Conservation (phyloP, 495 filamentous ascomycete genomes). For the Tetracladium setigerum region DNA sequence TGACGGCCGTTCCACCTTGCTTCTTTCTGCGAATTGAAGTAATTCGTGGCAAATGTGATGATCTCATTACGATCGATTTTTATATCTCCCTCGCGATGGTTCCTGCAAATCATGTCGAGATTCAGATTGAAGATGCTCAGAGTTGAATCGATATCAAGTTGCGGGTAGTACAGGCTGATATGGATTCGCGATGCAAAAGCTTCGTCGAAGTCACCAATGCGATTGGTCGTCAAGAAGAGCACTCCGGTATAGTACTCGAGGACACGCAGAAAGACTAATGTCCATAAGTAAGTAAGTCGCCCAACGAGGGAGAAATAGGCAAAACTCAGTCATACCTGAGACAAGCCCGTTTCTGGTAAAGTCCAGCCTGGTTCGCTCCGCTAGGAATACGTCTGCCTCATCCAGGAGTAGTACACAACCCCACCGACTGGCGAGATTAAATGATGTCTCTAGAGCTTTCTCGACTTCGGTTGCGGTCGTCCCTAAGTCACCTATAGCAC, state of each 20-base stretch:
- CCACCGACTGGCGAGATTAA: constrained; percentile 37
- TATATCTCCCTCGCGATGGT: too few relatives aligned
- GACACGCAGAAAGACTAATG: constrained; percentile 22
- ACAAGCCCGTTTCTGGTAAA: constrained; percentile 61
- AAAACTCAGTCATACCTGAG: constrained; percentile 55
- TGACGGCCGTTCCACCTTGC: constrained; percentile 37
- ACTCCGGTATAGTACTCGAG: constrained; percentile 31
- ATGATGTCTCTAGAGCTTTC: constrained; percentile 30
- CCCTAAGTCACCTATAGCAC: constrained; percentile 34
- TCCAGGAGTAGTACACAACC: constrained; percentile 45
- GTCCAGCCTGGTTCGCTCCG: constrained; percentile 28
- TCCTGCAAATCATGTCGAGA: background rate
- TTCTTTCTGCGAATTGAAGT: constrained; percentile 2
- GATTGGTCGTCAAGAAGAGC: constrained; percentile 45
- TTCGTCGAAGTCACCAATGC: constrained; percentile 34
- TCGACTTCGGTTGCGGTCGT: constrained; percentile 30
- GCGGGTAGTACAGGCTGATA: constrained; percentile 31
- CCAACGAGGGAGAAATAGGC: background rate
- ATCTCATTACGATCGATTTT: constrained; percentile 9
- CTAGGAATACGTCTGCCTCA: constrained; percentile 50
- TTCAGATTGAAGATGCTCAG: constrained; percentile 20
- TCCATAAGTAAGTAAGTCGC: background rate
- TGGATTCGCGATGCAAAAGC: constrained; percentile 38
- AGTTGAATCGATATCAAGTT: constrained; percentile 25
- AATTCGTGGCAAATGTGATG: background rate